A percentile compares a stretch with the other conserved stretches of the same genome.
These are phyloP conservation scores for Trypanosomatidae sp. DNA, from an alignment of 208 protist genomes.

Conservation along the genomic window DNA sequence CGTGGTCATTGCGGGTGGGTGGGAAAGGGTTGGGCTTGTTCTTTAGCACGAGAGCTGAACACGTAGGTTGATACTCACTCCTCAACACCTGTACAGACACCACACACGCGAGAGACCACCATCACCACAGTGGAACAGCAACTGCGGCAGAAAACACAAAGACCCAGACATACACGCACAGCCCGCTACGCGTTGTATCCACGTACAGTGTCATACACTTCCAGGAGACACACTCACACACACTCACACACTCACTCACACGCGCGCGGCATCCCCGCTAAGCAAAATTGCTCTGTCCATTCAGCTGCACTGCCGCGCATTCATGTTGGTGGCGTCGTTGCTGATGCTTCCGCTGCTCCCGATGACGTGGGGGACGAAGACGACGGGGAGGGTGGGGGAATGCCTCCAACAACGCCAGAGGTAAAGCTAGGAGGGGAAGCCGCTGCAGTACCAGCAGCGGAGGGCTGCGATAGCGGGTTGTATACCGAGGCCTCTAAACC, in stretches of 20 bases:
- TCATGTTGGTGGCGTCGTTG: not conserved
- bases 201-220: not conserved
- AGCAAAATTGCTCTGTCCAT: not conserved
- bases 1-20: not conserved
- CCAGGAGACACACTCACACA: not conserved
- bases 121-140: not conserved
- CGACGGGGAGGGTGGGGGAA: not conserved
- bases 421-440: not conserved
- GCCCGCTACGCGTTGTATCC: not conserved
- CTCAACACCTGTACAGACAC: not conserved
- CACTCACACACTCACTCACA: not conserved
- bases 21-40: not conserved
- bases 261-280: not conserved
- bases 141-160: not conserved
- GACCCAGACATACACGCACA: slow-evolving; percentile 2
- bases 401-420: not conserved
- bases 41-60: not conserved
- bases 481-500: not conserved
- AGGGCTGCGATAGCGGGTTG: not conserved
- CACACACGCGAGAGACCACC: not conserved
- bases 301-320: not conserved
- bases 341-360: not conserved
- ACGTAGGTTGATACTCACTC: not conserved
- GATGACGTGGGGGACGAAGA: not conserved
- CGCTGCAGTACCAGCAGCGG: not conserved